phyloP scores from a whole-genome alignment of 495 filamentous ascomycete genomes.

The Ascodesmis nigricans region DNA sequence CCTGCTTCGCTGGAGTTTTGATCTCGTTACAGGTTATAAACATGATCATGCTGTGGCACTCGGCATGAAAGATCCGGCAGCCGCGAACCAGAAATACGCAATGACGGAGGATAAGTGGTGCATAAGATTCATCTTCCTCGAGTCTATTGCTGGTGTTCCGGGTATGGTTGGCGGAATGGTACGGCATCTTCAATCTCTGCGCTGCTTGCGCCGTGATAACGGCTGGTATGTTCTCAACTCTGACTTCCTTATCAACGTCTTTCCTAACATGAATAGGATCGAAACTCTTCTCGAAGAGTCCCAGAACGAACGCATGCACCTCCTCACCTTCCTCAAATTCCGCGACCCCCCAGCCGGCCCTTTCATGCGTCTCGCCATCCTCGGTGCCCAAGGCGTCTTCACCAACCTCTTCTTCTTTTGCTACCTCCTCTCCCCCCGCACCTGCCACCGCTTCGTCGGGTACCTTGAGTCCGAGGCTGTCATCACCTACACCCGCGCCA shows the following conservation, averaged over 20 bases:
- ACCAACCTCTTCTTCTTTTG: slow-evolving; percentile 83
- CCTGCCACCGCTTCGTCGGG: slow-evolving; percentile 87
- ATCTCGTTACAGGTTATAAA: slow-evolving; percentile 47
- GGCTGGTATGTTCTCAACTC: too few species aligned
- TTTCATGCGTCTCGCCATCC: slow-evolving; percentile 48
- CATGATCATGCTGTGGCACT: slow-evolving; percentile 33
- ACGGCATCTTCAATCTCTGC: slow-evolving; percentile 60
- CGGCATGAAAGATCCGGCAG: slow-evolving; percentile 23
- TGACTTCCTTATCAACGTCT: too few species aligned
- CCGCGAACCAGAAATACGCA: slow-evolving; percentile 27
- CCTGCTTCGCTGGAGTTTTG: slow-evolving; percentile 42
- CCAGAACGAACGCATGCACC: slow-evolving; percentile 92
- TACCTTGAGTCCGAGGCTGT: slow-evolving; percentile 96
- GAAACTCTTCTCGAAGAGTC: slow-evolving; percentile 85
- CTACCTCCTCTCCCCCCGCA: slow-evolving; percentile 73
- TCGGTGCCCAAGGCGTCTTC: slow-evolving; percentile 52
- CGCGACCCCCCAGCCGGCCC: slow-evolving; percentile 61
- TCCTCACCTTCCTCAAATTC: slow-evolving; percentile 85
- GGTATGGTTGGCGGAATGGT: slow-evolving; percentile 96
- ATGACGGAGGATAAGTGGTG: slow-evolving; percentile 67
- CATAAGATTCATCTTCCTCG: slow-evolving; percentile 71
- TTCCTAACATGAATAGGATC: slow-evolving; percentile 46
- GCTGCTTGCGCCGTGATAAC: slow-evolving; percentile 75
- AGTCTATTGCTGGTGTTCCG: slow-evolving; percentile 79
- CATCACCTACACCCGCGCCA: slow-evolving; percentile 74